phyloP scores from a whole-genome alignment of 2,329 filamentous ascomycete genomes.

The Sporothrix euskadiensis region DNA sequence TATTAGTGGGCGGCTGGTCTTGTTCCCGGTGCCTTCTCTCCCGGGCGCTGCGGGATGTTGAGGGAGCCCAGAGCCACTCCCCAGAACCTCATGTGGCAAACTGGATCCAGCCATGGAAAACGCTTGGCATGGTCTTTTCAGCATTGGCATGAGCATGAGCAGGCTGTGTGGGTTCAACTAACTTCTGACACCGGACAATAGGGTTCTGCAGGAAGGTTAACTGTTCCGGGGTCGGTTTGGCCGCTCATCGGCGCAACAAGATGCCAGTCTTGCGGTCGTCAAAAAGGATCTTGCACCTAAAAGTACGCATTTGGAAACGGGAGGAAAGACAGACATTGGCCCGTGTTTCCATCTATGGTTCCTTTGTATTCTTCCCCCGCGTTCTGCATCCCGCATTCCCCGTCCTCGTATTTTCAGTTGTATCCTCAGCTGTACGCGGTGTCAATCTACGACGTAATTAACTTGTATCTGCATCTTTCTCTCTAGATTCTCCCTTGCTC shows the following conservation, averaged over 20 bases:
- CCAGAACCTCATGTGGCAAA: neutral
- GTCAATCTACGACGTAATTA: neutral
- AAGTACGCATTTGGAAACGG: neutral
- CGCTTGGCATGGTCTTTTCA: neutral
- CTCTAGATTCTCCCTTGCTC: neutral
- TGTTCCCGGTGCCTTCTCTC: neutral
- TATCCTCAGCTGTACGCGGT: neutral
- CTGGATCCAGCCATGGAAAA: neutral
- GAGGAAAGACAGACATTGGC: neutral
- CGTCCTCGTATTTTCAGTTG: neutral
- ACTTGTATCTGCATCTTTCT: neutral
- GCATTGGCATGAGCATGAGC: neutral
- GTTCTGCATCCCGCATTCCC: slow-evolving; percentile 3
- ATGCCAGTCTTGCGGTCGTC: neutral
- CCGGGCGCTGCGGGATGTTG: neutral
- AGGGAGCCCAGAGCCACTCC: neutral
- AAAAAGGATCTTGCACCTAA: neutral
- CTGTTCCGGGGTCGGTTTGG: neutral
- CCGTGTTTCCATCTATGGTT: neutral
- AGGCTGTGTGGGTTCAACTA: neutral
- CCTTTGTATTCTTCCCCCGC: neutral
- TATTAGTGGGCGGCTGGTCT: too few species aligned
- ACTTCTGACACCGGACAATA: neutral
- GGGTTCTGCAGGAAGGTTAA: neutral
- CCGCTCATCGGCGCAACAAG: neutral